Conservation (phyloP, 2,329 filamentous ascomycete genomes). For the Chalaropsis thielavioides region DNA sequence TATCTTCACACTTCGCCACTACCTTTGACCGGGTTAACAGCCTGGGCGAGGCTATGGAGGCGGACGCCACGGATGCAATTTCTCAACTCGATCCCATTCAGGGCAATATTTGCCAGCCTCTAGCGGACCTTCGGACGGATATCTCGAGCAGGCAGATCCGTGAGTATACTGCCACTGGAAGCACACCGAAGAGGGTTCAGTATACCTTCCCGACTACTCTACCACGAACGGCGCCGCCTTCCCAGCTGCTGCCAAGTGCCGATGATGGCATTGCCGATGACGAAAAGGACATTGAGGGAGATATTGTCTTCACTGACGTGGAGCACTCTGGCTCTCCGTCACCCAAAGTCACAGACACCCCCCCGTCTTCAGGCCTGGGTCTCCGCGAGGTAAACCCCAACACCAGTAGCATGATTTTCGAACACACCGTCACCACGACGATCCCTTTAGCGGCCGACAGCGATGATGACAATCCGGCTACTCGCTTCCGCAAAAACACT, state of each 20-base stretch:
- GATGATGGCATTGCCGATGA: constrained; percentile 21
- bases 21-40: constrained; percentile 53
- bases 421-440: constrained; percentile 14
- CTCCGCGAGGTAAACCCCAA: constrained; percentile 44
- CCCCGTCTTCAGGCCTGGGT: constrained; percentile 22
- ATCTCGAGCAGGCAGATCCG: constrained; percentile 50
- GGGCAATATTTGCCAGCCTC: constrained; percentile 48
- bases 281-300: constrained; percentile 27
- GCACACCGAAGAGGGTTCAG: constrained; percentile 65
- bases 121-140: constrained; percentile 55
- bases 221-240: constrained; percentile 51
- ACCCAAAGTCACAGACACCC: constrained; percentile 15
- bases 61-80: constrained; percentile 43
- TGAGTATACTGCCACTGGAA: constrained; percentile 74
- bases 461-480: not conserved
- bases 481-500: not conserved
- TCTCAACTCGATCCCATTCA: constrained; percentile 48
- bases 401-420: not conserved
- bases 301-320: constrained; percentile 31
- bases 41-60: constrained; percentile 53
- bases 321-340: constrained; percentile 17
- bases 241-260: constrained; percentile 31
- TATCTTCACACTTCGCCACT: constrained; percentile 54
- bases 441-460: constrained; percentile 8
- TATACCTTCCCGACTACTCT: constrained; percentile 72